Percentiles rank a stretch among this genome's conserved stretches.
Conservation (phyloP, 1,284 basidiomycete genomes). For the Trichosporon sp. region DNA sequence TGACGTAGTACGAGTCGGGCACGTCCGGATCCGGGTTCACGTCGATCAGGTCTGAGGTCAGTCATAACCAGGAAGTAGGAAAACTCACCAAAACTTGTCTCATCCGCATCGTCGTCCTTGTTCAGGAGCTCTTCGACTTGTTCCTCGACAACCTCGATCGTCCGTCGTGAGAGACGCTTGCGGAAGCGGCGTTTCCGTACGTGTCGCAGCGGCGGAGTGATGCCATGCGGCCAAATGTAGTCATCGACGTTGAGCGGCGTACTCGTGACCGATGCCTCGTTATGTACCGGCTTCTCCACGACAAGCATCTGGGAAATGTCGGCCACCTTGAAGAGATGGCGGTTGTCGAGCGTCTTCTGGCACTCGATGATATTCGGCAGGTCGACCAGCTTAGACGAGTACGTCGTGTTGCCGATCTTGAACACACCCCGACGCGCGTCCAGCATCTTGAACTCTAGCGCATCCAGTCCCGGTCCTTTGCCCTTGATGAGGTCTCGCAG, state of each 20-base stretch:
- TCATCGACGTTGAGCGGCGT: constrained; percentile 81
- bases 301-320: constrained; percentile 96
- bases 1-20: constrained; percentile 37
- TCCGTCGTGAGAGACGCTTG: constrained; percentile 57
- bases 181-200: constrained; percentile 89
- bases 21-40: constrained; percentile 36
- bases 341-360: constrained; percentile 93
- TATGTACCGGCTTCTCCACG: constrained; percentile 67
- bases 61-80: background rate
- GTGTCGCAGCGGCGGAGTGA: constrained; percentile 88
- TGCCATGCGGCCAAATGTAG: constrained; percentile 94
- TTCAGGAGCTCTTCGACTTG: constrained; percentile 88
- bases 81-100: constrained; percentile 43
- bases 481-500: constrained; percentile 72
- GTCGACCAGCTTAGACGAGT: constrained; percentile 91
- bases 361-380: constrained; percentile 90
- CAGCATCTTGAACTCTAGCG: constrained; percentile 98
- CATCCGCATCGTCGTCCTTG: constrained; percentile 72
- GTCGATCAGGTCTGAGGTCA: constrained; percentile 35
- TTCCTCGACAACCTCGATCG: constrained; percentile 95
- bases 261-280: constrained; percentile 56
- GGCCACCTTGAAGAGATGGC: constrained; percentile 96
- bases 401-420: constrained; percentile 73
- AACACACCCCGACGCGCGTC: constrained; percentile 90
- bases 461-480: constrained; percentile 66